phyloP scores from a whole-genome alignment of 2,329 filamentous ascomycete species.

The Microascus cirrosus region DNA sequence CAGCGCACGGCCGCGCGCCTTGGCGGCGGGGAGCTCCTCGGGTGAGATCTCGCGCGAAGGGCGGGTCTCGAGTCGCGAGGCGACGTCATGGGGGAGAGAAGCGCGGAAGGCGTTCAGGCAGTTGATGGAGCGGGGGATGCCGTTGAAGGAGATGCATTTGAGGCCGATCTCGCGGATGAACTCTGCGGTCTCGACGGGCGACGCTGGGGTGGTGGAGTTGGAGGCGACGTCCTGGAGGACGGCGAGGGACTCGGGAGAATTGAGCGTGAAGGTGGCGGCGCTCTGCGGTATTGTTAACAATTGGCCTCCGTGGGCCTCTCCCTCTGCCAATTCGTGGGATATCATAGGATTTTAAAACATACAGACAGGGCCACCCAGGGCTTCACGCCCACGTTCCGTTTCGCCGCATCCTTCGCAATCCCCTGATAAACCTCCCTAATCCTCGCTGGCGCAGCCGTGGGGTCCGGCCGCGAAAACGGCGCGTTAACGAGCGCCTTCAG shows the following conservation, averaged over 20 bases:
- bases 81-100: conserved; percentile 46
- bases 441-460: conserved; percentile 49
- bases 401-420: conserved; percentile 51
- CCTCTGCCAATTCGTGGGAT: no score
- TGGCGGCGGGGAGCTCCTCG: conserved; percentile 41
- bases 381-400: conserved; percentile 48
- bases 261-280: conserved; percentile 75
- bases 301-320: not conserved
- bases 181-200: conserved; percentile 45
- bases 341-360: conserved; percentile 10
- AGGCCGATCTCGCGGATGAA: conserved; percentile 65
- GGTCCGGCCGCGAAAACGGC: conserved; percentile 53
- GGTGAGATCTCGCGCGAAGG: conserved; percentile 43
- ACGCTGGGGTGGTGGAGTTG: conserved; percentile 11
- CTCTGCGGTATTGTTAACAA: conserved; percentile 35
- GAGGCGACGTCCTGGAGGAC: conserved; percentile 46
- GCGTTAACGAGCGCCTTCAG: conserved; percentile 67
- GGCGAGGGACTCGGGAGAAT: conserved; percentile 66
- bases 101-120: conserved; percentile 61
- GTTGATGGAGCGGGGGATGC: conserved; percentile 77
- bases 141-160: conserved; percentile 72
- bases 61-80: conserved; percentile 37
- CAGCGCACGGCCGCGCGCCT: conserved; percentile 48
- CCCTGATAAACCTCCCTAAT: conserved; percentile 53
- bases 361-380: conserved; percentile 60